Evolutionary conservation across 2,329 filamentous ascomycete species (phyloP), one percentile per base, ranked within the genome.

Genomic region (Fusarium liriodendri): DNA sequence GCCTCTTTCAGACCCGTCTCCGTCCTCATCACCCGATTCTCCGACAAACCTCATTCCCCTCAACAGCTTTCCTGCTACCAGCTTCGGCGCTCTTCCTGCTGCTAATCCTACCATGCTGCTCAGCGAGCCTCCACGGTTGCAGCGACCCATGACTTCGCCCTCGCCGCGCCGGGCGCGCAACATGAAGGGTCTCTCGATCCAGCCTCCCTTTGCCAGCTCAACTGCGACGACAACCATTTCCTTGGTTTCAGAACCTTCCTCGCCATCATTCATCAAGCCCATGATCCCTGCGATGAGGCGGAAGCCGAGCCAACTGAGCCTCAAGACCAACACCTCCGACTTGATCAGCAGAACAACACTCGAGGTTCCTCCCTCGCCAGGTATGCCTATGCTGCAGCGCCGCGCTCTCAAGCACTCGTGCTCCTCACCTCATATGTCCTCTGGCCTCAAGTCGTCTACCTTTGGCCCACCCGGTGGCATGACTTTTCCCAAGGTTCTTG

Each of bases 21-120:
- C 97, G 4, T 96, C 93, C 62, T 95, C 95, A 25, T 98, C 96
- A 1, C 96, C 96, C 10, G 95, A 98, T 83, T 98, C 97, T 4
- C 94, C 95, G 2, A 86, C 93, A 64, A 93, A 93, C 66, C 87
- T 95, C 64, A 89, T 93, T 64, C 91, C 94, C 4, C 87, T 94
- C 52, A 91, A 90, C 58, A 91, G 91, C 16, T 95, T 93, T 77
- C 87, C 91, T 1, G 88, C 89, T 6, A 89, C 91, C 8, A 87
- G 86, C 5, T 91, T 92, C 73, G 86, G 85, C 67, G 82, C 82
- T 58, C 78, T 87, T 32, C 64, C 69, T 14, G 66, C 67, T 47
- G 70, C 55, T 42, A 67, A 47, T 50, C 61, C 71, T 29, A 64
- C 61, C 55, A 76, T 76, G 3, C 71, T 79, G 40, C 84, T 88